phyloP scores from a whole-genome alignment of 139 green algal species.

The Chlorella sp. region DNA sequence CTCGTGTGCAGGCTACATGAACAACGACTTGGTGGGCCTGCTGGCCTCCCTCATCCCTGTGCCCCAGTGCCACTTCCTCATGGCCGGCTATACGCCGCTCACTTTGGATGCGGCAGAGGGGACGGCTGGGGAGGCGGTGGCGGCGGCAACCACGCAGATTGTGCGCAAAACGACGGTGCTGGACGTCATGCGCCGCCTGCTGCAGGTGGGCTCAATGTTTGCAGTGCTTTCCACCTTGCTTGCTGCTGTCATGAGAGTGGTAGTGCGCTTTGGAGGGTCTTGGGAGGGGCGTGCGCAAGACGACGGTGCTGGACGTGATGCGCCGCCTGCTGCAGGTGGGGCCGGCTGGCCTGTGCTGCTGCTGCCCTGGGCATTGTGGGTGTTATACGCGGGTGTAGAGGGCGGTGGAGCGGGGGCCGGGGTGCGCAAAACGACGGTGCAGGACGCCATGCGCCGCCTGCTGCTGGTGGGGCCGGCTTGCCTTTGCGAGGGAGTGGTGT shows the following conservation, averaged over 20 bases:
- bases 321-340: too few relatives aligned
- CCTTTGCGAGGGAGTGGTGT: too few relatives aligned
- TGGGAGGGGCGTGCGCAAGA: slow-evolving; percentile 70
- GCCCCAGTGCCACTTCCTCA: slow-evolving; percentile 97
- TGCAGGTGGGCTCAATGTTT: slow-evolving; percentile 62
- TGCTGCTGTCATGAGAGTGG: not conserved
- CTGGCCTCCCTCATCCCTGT: slow-evolving; percentile 96
- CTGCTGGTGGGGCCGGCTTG: slow-evolving; percentile 74
- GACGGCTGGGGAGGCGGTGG: slow-evolving; percentile 4
- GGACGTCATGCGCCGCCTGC: slow-evolving; percentile 97
- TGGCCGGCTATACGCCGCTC: slow-evolving; percentile 94
- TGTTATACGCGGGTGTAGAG: not conserved
- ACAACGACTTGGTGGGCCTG: slow-evolving; percentile 98
- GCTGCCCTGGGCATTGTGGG: too few relatives aligned
- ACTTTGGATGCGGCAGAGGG: slow-evolving; percentile 72
- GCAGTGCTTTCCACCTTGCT: too few relatives aligned
- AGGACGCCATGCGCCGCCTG: slow-evolving; percentile 84
- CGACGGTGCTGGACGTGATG: slow-evolving; percentile 95
- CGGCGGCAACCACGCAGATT: slow-evolving; percentile 21
- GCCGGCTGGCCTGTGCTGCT: not conserved
- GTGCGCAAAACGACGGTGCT: slow-evolving; percentile 94
- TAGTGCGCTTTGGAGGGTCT: too few relatives aligned
- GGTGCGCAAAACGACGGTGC: slow-evolving; percentile 86
- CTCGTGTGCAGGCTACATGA: slow-evolving; percentile 97
- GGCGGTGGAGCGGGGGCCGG: too few relatives aligned